Evolutionary conservation across 192 early-diverging fungal genomes (phyloP).

Genomic region (Coemansia sp.): DNA sequence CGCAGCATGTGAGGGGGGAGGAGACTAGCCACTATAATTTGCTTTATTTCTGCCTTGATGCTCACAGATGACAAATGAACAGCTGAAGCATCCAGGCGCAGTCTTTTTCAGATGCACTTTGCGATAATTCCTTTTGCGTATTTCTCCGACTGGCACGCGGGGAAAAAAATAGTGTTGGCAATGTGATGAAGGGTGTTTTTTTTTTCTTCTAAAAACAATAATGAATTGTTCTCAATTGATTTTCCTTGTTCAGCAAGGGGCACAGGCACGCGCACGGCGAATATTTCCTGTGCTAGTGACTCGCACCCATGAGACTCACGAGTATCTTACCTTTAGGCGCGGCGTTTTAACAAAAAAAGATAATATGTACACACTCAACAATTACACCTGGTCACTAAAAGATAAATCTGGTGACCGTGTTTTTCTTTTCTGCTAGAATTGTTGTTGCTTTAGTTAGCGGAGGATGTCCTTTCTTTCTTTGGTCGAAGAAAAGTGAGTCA

Average conservation of each 20-base stretch:
- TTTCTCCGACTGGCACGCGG: not conserved
- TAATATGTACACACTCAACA: not conserved
- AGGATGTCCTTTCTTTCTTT: not conserved
- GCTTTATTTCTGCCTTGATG: not conserved
- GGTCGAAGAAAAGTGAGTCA: not conserved
- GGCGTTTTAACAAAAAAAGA: not conserved
- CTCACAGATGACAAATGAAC: not conserved
- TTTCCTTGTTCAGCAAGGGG: not conserved
- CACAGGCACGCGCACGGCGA: not conserved
- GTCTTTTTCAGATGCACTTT: not conserved
- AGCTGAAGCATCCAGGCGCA: not conserved
- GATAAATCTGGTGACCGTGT: not conserved
- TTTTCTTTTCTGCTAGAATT: not conserved
- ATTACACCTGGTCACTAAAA: not conserved
- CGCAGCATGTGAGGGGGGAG: not conserved
- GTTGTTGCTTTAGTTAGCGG: not conserved
- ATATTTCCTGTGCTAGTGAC: not conserved
- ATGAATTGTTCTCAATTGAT: constrained; percentile 1
- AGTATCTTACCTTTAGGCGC: not conserved
- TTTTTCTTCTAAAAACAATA: too few species aligned
- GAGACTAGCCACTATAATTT: not conserved
- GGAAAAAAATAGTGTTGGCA: not conserved
- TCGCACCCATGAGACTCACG: not conserved
- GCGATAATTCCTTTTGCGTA: not conserved
- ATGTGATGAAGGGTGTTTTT: not conserved